Percentiles rank a stretch among this genome's conserved stretches.
Evolutionary conservation across 257 asterid species (phyloP).

Genomic region (Cordia subcordata): DNA sequence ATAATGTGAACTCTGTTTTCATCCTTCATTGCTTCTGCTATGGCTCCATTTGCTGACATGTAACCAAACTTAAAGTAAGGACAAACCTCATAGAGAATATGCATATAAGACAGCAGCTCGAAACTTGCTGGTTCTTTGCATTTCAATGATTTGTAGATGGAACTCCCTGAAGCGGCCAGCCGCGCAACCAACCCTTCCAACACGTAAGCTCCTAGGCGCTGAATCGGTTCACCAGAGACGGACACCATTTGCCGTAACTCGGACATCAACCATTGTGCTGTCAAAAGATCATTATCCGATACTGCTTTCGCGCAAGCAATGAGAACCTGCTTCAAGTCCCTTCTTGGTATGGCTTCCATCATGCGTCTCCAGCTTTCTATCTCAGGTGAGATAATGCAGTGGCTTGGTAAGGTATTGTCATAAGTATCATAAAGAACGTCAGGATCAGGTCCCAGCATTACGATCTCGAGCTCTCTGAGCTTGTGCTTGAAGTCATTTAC

Average conservation of each 20-base stretch:
- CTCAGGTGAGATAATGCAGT: slow-evolving; percentile 29
- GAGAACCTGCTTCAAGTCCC: slow-evolving; percentile 73
- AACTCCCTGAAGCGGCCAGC: slow-evolving; percentile 58
- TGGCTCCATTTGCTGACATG: slow-evolving; percentile 93
- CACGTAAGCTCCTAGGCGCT: slow-evolving; percentile 86
- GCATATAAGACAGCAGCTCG: slow-evolving; percentile 67
- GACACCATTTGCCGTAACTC: slow-evolving; percentile 74
- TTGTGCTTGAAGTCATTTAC: slow-evolving; percentile 46
- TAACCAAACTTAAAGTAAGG: slow-evolving; percentile 82
- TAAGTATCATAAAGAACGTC: slow-evolving; percentile 33
- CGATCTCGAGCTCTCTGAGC: slow-evolving; percentile 65
- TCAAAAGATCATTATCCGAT: slow-evolving; percentile 45
- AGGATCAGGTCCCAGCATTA: slow-evolving; percentile 74
- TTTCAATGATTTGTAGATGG: slow-evolving; percentile 49
- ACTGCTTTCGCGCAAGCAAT: slow-evolving; percentile 72
- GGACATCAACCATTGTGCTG: slow-evolving; percentile 62
- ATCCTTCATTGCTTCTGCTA: slow-evolving; percentile 82
- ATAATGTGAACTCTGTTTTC: slow-evolving; percentile 64
- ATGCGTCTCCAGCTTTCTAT: slow-evolving; percentile 64
- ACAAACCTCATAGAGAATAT: slow-evolving; percentile 69
- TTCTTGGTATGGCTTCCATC: slow-evolving; percentile 54
- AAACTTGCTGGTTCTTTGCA: slow-evolving; percentile 61
- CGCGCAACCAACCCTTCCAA: slow-evolving; percentile 81
- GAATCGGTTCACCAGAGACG: slow-evolving; percentile 79
- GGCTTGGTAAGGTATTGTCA: slow-evolving; percentile 9